Evolutionary conservation across 2,329 filamentous ascomycete species (phyloP).

Genomic region (Metarhizium guizhouense): DNA sequence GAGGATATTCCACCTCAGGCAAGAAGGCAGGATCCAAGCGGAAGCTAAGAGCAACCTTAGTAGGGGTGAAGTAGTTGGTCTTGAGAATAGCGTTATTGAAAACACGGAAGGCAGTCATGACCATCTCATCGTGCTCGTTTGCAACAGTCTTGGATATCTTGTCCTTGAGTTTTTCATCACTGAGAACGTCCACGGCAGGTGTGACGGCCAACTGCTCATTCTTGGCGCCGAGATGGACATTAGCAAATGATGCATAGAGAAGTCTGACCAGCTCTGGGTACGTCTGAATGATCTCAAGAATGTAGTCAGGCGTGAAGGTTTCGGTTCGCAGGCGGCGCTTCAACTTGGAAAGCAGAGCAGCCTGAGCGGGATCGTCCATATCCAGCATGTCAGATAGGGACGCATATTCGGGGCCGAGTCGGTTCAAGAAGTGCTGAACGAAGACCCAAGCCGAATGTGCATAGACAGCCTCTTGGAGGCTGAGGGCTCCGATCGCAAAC

Average conservation of each 20-base stretch:
- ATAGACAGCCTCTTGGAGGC: slow-evolving; percentile 93
- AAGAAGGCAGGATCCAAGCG: slow-evolving; percentile 84
- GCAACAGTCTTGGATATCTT: slow-evolving; percentile 70
- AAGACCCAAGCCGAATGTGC: slow-evolving; percentile 97
- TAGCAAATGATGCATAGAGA: slow-evolving; percentile 87
- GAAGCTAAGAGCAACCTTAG: slow-evolving; percentile 97
- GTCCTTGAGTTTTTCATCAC: slow-evolving; percentile 63
- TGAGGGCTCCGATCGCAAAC: slow-evolving; percentile 78
- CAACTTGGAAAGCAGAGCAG: slow-evolving; percentile 81
- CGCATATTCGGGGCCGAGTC: slow-evolving; percentile 83
- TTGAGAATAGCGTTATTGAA: slow-evolving; percentile 93
- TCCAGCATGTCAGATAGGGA: slow-evolving; percentile 78
- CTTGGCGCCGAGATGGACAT: slow-evolving; percentile 59
- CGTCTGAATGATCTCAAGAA: slow-evolving; percentile 88
- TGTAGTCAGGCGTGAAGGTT: slow-evolving; percentile 97
- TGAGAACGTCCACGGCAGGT: slow-evolving; percentile 58
- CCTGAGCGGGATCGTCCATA: slow-evolving; percentile 71
- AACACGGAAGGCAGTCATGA: slow-evolving; percentile 91
- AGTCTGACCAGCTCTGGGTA: slow-evolving; percentile 82
- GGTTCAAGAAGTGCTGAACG: slow-evolving; percentile 95
- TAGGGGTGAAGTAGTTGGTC: slow-evolving; percentile 96
- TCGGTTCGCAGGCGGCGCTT: slow-evolving; percentile 93
- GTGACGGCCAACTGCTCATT: slow-evolving; percentile 46
- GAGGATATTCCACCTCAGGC: slow-evolving; percentile 84
- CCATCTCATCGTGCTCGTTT: slow-evolving; percentile 96